Evolutionary conservation across 2,329 filamentous ascomycete species (phyloP).

Genomic region (Penicillium sumatraense): DNA sequence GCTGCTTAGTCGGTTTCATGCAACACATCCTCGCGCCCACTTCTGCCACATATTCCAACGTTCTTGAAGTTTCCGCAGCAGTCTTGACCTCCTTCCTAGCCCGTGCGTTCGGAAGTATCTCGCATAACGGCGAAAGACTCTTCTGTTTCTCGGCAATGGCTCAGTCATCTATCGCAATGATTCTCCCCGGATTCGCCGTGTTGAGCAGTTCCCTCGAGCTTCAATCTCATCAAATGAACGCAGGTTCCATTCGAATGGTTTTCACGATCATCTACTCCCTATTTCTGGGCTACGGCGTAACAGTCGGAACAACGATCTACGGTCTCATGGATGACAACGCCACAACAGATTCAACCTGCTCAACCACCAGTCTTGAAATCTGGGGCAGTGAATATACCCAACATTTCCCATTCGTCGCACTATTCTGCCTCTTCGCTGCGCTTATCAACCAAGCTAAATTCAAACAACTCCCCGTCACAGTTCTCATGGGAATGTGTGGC

Average conservation of each 20-base stretch:
- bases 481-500: slow-evolving; percentile 71
- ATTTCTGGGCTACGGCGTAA: slow-evolving; percentile 72
- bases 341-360: slow-evolving; percentile 52
- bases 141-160: slow-evolving; percentile 66
- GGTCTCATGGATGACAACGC: slow-evolving; percentile 62
- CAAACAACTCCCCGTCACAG: slow-evolving; percentile 75
- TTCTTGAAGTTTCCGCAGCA: slow-evolving; percentile 53
- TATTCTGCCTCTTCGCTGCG: slow-evolving; percentile 73
- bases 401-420: slow-evolving; percentile 72
- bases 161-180: slow-evolving; percentile 65
- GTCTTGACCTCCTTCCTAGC: slow-evolving; percentile 69
- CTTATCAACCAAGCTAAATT: slow-evolving; percentile 80
- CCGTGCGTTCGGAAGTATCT: slow-evolving; percentile 68
- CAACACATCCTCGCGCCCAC: slow-evolving; percentile 74
- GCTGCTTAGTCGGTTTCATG: slow-evolving; percentile 71
- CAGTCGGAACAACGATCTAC: slow-evolving; percentile 65
- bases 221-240: slow-evolving; percentile 69
- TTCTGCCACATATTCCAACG: slow-evolving; percentile 65
- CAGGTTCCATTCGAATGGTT: slow-evolving; percentile 57
- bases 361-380: slow-evolving; percentile 44
- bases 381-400: slow-evolving; percentile 50
- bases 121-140: slow-evolving; percentile 39
- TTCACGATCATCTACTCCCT: slow-evolving; percentile 70
- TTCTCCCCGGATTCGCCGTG: slow-evolving; percentile 69
- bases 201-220: slow-evolving; percentile 65